These are phyloP conservation scores for Crotalaria pallida DNA, from an alignment of 306 rosid species.

Conservation along the genomic window DNA sequence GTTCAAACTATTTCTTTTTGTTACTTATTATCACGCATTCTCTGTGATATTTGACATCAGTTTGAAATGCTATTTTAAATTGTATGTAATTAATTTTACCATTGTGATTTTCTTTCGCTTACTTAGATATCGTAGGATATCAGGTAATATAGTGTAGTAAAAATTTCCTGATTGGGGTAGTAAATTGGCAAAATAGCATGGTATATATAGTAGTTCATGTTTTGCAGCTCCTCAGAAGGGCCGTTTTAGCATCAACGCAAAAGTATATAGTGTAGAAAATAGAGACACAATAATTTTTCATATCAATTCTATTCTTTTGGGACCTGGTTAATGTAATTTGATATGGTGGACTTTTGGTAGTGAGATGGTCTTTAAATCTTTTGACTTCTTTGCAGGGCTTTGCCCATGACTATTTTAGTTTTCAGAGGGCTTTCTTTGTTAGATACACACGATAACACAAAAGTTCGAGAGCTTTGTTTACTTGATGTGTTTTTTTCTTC, in stretches of 20 bases:
- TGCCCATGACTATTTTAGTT: neutral
- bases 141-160: neutral
- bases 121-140: neutral
- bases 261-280: neutral
- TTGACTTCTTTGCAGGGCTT: neutral
- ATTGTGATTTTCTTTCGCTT: constrained; percentile 7
- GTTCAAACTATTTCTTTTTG: constrained; percentile 27
- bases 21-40: neutral
- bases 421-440: neutral
- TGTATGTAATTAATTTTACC: neutral
- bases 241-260: neutral
- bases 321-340: constrained; percentile 6
- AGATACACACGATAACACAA: neutral
- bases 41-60: neutral
- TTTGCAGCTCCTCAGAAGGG: neutral
- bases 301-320: neutral
- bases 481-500: neutral
- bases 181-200: neutral
- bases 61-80: neutral
- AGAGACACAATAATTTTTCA: neutral
- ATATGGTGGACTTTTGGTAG: neutral
- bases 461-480: neutral
- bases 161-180: neutral
- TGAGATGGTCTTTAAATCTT: neutral
- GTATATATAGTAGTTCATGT: constrained; percentile 3